A percentile compares a stretch with the other conserved stretches of the same genome.
Conservation (phyloP, 805 yeast genomes). For the Candida ipomoeae region DNA sequence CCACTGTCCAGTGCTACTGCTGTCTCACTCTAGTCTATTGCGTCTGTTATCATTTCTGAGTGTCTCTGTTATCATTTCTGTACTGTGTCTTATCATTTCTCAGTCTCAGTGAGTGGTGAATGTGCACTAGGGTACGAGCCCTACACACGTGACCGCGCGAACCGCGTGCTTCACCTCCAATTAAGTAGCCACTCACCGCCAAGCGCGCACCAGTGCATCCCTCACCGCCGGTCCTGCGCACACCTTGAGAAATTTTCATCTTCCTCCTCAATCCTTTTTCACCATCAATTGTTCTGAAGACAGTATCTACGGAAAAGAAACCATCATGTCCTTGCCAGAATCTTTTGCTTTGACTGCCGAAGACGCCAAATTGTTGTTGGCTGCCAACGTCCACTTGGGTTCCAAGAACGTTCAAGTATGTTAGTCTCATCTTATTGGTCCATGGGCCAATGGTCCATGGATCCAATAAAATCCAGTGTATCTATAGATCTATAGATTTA, state of each 20-base stretch:
- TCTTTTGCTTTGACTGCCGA: conserved; percentile 91
- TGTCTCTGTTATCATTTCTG: too few species aligned
- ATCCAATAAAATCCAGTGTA: too few species aligned
- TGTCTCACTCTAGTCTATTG: too few species aligned
- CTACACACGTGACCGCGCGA: conserved; percentile 5
- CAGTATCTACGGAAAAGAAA: conserved; percentile 17
- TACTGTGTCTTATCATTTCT: too few species aligned
- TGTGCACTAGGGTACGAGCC: conserved; percentile 1
- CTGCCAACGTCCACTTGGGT: conserved; percentile 99
- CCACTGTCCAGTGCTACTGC: too few species aligned
- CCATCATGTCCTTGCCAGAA: conserved; percentile 76
- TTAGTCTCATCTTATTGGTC: conserved; percentile 18
- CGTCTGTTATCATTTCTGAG: too few species aligned
- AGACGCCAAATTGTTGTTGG: conserved; percentile 98
- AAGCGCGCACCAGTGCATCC: conserved; percentile 15
- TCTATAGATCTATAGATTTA: too few species aligned
- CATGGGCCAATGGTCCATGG: too few species aligned
- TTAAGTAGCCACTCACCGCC: background rate
- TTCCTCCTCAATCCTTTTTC: conserved; percentile 14
- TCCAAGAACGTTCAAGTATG: conserved; percentile 99
- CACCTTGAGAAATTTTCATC: conserved; percentile 21
- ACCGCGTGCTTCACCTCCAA: background rate
- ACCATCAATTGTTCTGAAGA: conserved; percentile 18
- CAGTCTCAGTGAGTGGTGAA: too few species aligned
- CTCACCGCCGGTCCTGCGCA: conserved; percentile 19